Conservation (phyloP, 2,329 filamentous ascomycete species). For the Plenodomus tracheiphilus region DNA sequence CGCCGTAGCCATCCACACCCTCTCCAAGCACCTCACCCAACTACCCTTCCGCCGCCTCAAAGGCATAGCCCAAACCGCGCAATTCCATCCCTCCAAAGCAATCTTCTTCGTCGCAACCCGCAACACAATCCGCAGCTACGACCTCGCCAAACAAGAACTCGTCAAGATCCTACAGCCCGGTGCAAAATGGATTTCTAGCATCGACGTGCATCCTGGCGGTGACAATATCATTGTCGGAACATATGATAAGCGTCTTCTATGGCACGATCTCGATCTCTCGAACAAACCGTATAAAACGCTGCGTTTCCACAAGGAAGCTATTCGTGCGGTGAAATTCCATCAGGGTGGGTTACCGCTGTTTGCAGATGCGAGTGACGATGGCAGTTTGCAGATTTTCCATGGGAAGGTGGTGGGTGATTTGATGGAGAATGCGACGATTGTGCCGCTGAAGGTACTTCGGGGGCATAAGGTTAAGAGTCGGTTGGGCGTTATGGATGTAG, state of each 20-base stretch:
- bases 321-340: conserved; percentile 87
- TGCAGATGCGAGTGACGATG: conserved; percentile 93
- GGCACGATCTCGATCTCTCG: conserved; percentile 95
- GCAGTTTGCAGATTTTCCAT: conserved; percentile 93
- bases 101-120: conserved; percentile 97
- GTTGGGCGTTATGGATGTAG: conserved; percentile 87
- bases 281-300: conserved; percentile 93
- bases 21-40: conserved; percentile 93
- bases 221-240: conserved; percentile 94
- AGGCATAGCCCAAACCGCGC: conserved; percentile 81
- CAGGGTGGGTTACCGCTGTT: conserved; percentile 79
- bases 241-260: conserved; percentile 90
- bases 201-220: conserved; percentile 89
- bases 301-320: conserved; percentile 90
- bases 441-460: conserved; percentile 89
- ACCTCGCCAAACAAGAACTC: conserved; percentile 86
- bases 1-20: conserved; percentile 90
- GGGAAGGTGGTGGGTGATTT: conserved; percentile 92
- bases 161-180: conserved; percentile 93
- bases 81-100: conserved; percentile 91
- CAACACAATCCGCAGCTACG: conserved; percentile 89
- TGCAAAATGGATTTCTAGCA: conserved; percentile 90
- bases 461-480: conserved; percentile 87
- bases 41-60: conserved; percentile 82
- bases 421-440: conserved; percentile 95